phyloP scores from a whole-genome alignment of 2,329 filamentous ascomycete species.

The Clonostachys rosea region DNA sequence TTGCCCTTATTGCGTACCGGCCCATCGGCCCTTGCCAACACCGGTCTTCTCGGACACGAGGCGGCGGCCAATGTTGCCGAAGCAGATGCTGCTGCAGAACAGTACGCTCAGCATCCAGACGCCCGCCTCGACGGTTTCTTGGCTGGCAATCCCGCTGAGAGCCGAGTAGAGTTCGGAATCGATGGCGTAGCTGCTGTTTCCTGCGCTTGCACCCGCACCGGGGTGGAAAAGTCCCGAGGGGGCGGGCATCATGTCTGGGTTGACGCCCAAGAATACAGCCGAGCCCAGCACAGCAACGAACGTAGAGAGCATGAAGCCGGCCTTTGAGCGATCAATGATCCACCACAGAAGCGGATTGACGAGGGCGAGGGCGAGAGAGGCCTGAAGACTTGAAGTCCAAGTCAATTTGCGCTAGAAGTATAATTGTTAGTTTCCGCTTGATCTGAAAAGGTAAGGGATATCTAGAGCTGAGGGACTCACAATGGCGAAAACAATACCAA shows the following conservation, averaged over 20 bases:
- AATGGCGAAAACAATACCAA: conserved; percentile 65
- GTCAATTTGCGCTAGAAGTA: conserved; percentile 69
- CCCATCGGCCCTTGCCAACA: conserved; percentile 38
- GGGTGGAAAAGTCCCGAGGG: conserved; percentile 39
- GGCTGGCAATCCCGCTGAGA: conserved; percentile 36
- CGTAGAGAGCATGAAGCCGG: conserved; percentile 77
- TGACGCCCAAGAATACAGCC: conserved; percentile 65
- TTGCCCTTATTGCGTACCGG: conserved; percentile 25
- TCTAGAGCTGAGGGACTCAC: conserved; percentile 47
- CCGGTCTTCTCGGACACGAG: conserved; percentile 54
- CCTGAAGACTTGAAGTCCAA: conserved; percentile 93
- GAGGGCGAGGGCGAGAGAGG: conserved; percentile 82
- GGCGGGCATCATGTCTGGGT: conserved; percentile 72
- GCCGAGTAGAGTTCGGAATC: not conserved
- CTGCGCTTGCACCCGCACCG: conserved; percentile 4
- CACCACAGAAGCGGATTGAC: conserved; percentile 96
- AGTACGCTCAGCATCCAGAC: conserved; percentile 92
- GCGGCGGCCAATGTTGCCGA: conserved; percentile 88
- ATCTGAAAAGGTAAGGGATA: not conserved
- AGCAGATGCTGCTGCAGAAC: conserved; percentile 92
- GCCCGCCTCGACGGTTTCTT: conserved; percentile 64
- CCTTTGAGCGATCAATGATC: conserved; percentile 82
- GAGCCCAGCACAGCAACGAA: conserved; percentile 72
- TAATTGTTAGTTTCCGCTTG: not conserved
- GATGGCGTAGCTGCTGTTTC: not conserved